Evolutionary conservation across 1,139 yeast species (phyloP).

Genomic region (Blastobotrys raffinosifermentans): DNA sequence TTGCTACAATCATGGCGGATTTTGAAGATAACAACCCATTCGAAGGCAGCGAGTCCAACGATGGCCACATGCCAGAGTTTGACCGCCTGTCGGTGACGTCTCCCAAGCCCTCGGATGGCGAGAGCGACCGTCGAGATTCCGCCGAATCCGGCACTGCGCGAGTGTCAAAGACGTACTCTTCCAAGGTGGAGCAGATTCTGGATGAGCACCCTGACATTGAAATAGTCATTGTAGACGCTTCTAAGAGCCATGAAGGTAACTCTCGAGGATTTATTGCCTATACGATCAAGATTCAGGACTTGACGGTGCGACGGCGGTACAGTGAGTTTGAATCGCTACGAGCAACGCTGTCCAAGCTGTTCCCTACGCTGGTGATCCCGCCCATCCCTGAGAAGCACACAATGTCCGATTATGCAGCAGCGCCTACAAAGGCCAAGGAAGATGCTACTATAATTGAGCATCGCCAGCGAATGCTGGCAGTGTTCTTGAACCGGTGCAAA

Average conservation of each 20-base stretch:
- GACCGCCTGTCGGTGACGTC: slow-evolving; percentile 17
- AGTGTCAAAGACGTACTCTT: slow-evolving; percentile 23
- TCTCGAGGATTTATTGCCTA: slow-evolving; percentile 72
- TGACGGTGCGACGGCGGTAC: slow-evolving; percentile 72
- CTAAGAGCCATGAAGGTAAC: slow-evolving; percentile 70
- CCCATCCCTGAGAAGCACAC: slow-evolving; percentile 94
- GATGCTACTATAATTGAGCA: slow-evolving; percentile 48
- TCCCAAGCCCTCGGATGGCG: not conserved
- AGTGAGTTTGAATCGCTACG: slow-evolving; percentile 87
- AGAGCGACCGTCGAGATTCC: slow-evolving; percentile 2
- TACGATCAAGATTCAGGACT: slow-evolving; percentile 57
- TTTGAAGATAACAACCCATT: slow-evolving; percentile 42
- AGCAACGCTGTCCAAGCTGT: slow-evolving; percentile 59
- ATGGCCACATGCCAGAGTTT: no score
- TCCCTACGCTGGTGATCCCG: slow-evolving; percentile 81
- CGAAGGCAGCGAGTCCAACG: no score
- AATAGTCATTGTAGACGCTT: slow-evolving; percentile 66
- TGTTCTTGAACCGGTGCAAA: slow-evolving; percentile 72
- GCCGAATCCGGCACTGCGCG: slow-evolving; percentile 1
- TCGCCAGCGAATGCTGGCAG: slow-evolving; percentile 70
- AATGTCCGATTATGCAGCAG: slow-evolving; percentile 43
- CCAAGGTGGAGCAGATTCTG: slow-evolving; percentile 36
- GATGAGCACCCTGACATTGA: slow-evolving; percentile 32
- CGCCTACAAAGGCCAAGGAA: slow-evolving; percentile 53
- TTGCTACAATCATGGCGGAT: slow-evolving; percentile 36